Percentiles rank a stretch among this genome's conserved stretches.
phyloP scores from a whole-genome alignment of 768 basidiomycete species.

The Kwoniella europaea region DNA sequence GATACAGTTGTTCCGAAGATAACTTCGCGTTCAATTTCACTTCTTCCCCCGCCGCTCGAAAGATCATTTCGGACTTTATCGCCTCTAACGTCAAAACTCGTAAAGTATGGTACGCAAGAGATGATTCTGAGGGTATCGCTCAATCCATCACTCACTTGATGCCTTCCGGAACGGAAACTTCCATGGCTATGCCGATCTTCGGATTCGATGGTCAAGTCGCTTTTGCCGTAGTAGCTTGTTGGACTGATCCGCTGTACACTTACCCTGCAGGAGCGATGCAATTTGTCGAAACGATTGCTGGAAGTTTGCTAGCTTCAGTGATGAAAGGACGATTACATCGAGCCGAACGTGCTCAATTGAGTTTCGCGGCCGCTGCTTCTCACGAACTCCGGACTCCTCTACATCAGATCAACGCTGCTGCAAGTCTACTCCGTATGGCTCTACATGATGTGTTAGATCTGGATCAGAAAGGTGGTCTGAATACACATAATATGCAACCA shows the following conservation, averaged over 20 bases:
- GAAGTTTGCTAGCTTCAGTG: constrained; percentile 52
- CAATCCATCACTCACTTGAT: constrained; percentile 49
- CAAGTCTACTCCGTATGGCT: constrained; percentile 34
- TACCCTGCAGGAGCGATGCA: constrained; percentile 52
- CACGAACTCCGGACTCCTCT: constrained; percentile 56
- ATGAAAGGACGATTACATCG: constrained; percentile 49
- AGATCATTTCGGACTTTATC: constrained; percentile 55
- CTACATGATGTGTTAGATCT: constrained; percentile 27
- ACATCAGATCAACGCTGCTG: constrained; percentile 54
- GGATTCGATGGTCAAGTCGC: constrained; percentile 54
- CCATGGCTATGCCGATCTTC: constrained; percentile 55
- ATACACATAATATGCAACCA: no score
- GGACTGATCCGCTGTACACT: constrained; percentile 53
- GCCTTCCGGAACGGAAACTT: constrained; percentile 51
- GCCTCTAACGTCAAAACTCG: constrained; percentile 52
- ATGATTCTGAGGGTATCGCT: constrained; percentile 51
- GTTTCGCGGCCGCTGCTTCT: constrained; percentile 52
- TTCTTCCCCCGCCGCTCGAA: constrained; percentile 39
- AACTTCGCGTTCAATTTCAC: constrained; percentile 51
- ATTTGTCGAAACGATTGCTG: constrained; percentile 56
- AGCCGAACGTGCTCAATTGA: constrained; percentile 44
- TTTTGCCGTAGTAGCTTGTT: constrained; percentile 54
- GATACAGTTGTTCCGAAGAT: constrained; percentile 42
- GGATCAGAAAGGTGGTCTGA: background rate
- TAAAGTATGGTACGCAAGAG: constrained; percentile 52